Conservation (phyloP, 257 asterid species). For the Asclepias syriaca region DNA sequence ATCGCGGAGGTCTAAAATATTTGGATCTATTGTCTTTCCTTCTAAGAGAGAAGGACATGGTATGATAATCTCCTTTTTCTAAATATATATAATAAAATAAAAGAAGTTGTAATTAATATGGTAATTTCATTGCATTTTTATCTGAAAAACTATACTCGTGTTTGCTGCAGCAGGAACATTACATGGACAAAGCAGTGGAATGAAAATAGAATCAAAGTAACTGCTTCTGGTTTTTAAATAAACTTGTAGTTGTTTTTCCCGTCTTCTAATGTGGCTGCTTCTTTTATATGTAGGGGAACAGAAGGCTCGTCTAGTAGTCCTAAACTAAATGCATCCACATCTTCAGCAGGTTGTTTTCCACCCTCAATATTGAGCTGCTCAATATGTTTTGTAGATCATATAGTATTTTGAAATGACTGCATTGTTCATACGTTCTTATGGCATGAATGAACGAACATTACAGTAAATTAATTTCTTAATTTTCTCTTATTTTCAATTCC, state of each 20-base stretch:
- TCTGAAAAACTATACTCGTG: background rate
- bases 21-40: constrained; percentile 60
- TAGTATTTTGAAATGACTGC: too few relatives aligned
- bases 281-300: constrained; percentile 43
- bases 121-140: background rate
- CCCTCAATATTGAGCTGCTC: too few relatives aligned
- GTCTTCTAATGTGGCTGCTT: constrained; percentile 21
- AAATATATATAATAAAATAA: background rate
- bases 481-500: background rate
- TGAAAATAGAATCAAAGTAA: constrained; percentile 56
- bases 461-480: background rate
- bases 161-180: constrained; percentile 47
- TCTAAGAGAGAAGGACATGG: constrained; percentile 59
- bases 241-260: background rate
- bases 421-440: too few relatives aligned
- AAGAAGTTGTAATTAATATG: background rate
- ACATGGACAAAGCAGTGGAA: constrained; percentile 72
- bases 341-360: constrained; percentile 1
- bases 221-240: background rate
- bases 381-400: too few relatives aligned
- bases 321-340: constrained; percentile 65
- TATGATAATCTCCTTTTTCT: constrained; percentile 14
- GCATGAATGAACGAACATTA: background rate
- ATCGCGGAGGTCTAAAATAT: constrained; percentile 48
- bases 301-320: constrained; percentile 43